These are phyloP conservation scores for Plasmodium coatneyi DNA, from an alignment of 169 alveolate genomes.

Conservation along the genomic window DNA sequence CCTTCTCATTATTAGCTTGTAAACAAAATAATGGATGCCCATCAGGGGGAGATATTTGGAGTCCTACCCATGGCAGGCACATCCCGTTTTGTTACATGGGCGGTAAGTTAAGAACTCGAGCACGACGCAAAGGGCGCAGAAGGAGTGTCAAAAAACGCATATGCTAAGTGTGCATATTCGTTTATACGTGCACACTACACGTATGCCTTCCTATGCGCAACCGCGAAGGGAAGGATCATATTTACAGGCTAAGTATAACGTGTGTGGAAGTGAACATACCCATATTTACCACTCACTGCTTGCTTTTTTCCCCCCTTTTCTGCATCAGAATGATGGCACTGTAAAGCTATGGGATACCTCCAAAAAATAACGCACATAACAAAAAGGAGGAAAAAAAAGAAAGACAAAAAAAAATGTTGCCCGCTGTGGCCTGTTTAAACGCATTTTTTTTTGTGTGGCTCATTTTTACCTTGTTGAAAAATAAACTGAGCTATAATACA, in stretches of 20 bases:
- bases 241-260: not conserved
- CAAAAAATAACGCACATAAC: not conserved
- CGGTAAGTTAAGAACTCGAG: conserved; percentile 18
- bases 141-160: not conserved
- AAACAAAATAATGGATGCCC: conserved; percentile 45
- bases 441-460: conserved; percentile 24
- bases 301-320: not conserved
- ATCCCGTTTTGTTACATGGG: conserved; percentile 43
- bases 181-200: not conserved
- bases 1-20: not conserved
- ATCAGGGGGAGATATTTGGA: not conserved
- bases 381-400: not conserved
- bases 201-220: not conserved
- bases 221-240: not conserved
- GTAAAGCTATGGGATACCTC: conserved; percentile 48
- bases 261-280: not conserved
- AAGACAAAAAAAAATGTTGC: conserved; percentile 8
- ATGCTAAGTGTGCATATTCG: not conserved
- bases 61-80: conserved; percentile 26
- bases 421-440: not conserved
- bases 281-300: not conserved
- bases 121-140: not conserved
- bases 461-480: conserved; percentile 10
- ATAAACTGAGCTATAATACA: not conserved
- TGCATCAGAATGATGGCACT: conserved; percentile 13